phyloP scores from a whole-genome alignment of 345 rosid genomes.

The Mallotus nudiflorus region DNA sequence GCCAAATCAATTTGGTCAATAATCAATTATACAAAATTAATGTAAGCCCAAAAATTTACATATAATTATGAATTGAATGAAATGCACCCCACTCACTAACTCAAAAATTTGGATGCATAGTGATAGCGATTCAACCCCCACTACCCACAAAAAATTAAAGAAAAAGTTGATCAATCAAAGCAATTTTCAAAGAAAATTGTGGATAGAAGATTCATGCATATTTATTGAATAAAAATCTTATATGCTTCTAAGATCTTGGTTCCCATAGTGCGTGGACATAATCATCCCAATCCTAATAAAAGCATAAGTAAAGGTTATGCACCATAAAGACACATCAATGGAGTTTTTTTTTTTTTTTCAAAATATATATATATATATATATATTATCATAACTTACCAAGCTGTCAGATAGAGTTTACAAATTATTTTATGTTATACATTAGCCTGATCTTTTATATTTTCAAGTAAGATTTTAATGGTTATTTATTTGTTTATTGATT shows the following conservation, averaged over 20 bases:
- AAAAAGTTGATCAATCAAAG: neutral
- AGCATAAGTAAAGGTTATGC: conserved; percentile 7
- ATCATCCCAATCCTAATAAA: conserved; percentile 24
- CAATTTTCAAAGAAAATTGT: neutral
- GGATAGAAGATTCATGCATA: neutral
- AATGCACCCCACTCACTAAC: neutral
- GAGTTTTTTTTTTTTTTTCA: neutral
- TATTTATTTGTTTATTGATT: no score
- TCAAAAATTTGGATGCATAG: neutral
- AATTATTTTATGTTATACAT: neutral
- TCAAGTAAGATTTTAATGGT: no score
- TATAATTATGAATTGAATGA: neutral
- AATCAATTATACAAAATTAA: neutral
- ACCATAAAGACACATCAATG: conserved; percentile 15
- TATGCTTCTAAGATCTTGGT: conserved; percentile 1
- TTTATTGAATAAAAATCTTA: neutral
- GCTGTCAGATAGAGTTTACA: conserved; percentile 1
- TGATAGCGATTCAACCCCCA: conserved; percentile 4
- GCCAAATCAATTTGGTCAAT: conserved; percentile 18
- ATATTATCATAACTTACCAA: neutral
- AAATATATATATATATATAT: no score
- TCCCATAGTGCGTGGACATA: conserved; percentile 34
- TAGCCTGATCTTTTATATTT: no score
- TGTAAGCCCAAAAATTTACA: neutral
- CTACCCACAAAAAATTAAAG: neutral